Conservation (phyloP, 495 filamentous ascomycete species). For the Xylaria acuta region DNA sequence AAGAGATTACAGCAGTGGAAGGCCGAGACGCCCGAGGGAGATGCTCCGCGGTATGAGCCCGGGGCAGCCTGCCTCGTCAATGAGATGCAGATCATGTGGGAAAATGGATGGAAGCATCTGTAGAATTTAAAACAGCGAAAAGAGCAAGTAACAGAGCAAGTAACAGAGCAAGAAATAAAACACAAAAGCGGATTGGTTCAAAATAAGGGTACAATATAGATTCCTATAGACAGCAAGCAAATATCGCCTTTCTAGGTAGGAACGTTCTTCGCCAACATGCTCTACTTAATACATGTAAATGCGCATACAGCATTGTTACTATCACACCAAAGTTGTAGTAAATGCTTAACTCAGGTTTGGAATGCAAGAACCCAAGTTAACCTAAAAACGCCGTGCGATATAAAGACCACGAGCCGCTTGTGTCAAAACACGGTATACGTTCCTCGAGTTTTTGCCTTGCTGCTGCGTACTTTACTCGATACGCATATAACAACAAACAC, state of each 20-base stretch:
- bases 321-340: not conserved
- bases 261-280: not conserved
- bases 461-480: not conserved
- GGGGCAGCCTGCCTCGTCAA: constrained; percentile 76
- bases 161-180: not conserved
- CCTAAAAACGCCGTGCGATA: constrained; percentile 16
- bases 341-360: not conserved
- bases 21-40: constrained; percentile 39
- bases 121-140: constrained; percentile 40
- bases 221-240: not conserved
- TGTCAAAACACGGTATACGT: not conserved
- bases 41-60: constrained; percentile 52
- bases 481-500: not conserved
- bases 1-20: constrained; percentile 51
- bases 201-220: not conserved
- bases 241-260: not conserved
- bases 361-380: constrained; percentile 8
- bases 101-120: constrained; percentile 80
- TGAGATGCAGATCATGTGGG: constrained; percentile 82
- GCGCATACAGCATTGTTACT: not conserved
- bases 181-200: not conserved
- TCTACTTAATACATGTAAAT: not conserved
- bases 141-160: not conserved
- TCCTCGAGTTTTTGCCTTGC: not conserved
- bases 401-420: not conserved